These are phyloP conservation scores for Clathrospora elynae DNA, from an alignment of 2,329 filamentous ascomycete genomes.

Conservation along the genomic window DNA sequence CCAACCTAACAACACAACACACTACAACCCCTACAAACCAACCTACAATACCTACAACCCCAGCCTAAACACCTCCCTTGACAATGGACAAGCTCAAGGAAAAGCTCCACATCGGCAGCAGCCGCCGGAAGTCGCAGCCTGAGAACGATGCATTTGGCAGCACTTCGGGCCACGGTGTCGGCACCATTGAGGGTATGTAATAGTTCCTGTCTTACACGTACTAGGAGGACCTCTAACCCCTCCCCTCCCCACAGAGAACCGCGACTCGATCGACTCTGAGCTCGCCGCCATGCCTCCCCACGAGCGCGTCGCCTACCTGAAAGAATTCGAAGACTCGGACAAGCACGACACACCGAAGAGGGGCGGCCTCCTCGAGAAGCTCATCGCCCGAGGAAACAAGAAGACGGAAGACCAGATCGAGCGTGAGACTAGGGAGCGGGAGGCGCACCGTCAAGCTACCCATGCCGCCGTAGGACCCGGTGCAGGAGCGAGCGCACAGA, in stretches of 20 bases:
- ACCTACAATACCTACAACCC: conserved; percentile 1
- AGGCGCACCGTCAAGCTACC: conserved; percentile 23
- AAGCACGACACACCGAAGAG: conserved; percentile 39
- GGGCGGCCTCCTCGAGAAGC: conserved; percentile 40
- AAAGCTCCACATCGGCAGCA: conserved; percentile 42
- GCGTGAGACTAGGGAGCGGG: conserved; percentile 31
- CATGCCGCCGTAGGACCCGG: conserved; percentile 21
- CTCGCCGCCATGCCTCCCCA: conserved; percentile 40
- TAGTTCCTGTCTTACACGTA: too few species aligned
- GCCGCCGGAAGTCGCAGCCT: conserved; percentile 39
- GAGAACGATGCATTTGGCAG: conserved; percentile 26
- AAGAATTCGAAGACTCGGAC: conserved; percentile 46
- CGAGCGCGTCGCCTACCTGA: conserved; percentile 43
- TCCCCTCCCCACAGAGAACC: conserved; percentile 28
- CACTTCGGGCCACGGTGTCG: conserved; percentile 20
- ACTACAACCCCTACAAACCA: conserved; percentile 2
- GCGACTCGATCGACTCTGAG: conserved; percentile 41
- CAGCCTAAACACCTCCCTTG: conserved; percentile 1
- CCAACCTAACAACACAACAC: conserved; percentile 10
- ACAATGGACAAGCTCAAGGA: conserved; percentile 47
- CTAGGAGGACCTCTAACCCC: too few species aligned
- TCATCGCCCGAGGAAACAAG: conserved; percentile 45
- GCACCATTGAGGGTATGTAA: conserved; percentile 28
- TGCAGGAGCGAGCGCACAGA: conserved; percentile 22
- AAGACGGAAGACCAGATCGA: conserved; percentile 42